Evolutionary conservation across 352 stramenopile species (phyloP), one percentile per base, ranked within the genome.

Genomic region (Globisporangium uncinulatum): DNA sequence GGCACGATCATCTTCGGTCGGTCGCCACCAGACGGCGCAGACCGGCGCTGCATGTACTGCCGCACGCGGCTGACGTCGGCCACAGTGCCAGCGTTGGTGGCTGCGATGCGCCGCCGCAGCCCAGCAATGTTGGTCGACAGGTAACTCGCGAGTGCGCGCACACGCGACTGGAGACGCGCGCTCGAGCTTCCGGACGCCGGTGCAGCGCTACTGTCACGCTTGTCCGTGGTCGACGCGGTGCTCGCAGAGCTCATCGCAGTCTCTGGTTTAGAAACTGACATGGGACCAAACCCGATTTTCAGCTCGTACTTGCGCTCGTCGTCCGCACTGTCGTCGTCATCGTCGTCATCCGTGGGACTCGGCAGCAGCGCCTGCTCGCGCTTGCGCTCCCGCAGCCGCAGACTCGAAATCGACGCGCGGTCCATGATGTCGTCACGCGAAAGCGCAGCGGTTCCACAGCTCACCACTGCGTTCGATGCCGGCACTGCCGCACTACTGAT

Each of bases 1-100:
- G 76, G 71, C 20, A 70, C 64, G 51, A 76, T 78, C 9, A 78
- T 52, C 52, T 81, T 81, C n/a, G 67, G 74, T 29, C 69, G 63
- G 46, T 65, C 54, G 4, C 13, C n/a, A 51, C 69, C 66, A 36
- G 64, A 62, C 9, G 71, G 71, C 11, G 75, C 71, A 1, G 71
- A 81, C 31, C 62, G 59, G n/a, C 71, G 67, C 56, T 77, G 73
- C 41, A 78, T 76, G 51, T 70, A 70, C 51, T 78, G 66, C 14
- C 66, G 69, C 43, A 81, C 67, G 49, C 71, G 66, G 56, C 67
- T 52, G 46, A 66, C 62, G 43, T 80, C 64, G 24, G 76, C 67
- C 34, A 67, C 61, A 20, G 70, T 70, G 29, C 66, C 67, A 0
- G 56, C 36, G 29, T 62, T 62, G 8, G 56, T 62, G n/a, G 56